Conservation (phyloP, 2,329 filamentous ascomycete species). For the Paraconiothyrium brasiliense region DNA sequence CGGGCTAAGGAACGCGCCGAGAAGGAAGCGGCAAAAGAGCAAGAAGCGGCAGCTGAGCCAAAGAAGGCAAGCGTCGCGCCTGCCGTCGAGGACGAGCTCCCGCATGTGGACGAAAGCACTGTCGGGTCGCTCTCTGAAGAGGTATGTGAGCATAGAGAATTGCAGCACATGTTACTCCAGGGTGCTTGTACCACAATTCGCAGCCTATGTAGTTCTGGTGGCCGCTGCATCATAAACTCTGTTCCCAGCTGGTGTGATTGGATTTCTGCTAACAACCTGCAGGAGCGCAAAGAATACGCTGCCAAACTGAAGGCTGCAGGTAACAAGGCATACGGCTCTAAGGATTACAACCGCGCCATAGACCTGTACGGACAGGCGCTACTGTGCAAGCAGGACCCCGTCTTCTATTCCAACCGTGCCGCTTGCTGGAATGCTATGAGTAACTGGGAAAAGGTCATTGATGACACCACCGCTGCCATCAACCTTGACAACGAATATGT, state of each 20-base stretch:
- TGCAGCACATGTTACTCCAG: background rate
- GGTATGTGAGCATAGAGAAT: constrained; percentile 29
- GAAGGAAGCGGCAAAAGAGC: constrained; percentile 58
- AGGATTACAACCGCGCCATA: constrained; percentile 93
- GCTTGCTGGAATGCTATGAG: constrained; percentile 95
- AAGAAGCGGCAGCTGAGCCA: constrained; percentile 43
- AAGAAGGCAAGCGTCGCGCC: constrained; percentile 50
- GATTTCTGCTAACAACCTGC: constrained; percentile 49
- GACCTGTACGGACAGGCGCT: constrained; percentile 96
- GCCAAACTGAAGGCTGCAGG: constrained; percentile 92
- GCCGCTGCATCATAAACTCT: no score
- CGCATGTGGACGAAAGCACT: constrained; percentile 58
- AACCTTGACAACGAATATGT: constrained; percentile 94
- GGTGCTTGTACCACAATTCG: background rate
- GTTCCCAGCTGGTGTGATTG: background rate
- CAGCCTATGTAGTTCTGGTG: no score
- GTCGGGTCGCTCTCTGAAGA: constrained; percentile 56
- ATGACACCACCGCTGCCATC: constrained; percentile 95
- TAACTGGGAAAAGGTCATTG: constrained; percentile 95
- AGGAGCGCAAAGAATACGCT: constrained; percentile 87
- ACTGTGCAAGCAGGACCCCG: constrained; percentile 94
- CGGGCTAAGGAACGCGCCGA: constrained; percentile 79
- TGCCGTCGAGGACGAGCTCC: constrained; percentile 56
- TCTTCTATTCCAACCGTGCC: constrained; percentile 98
- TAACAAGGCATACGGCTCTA: constrained; percentile 94